phyloP scores from a whole-genome alignment of 805 yeast species.

The Candida parachauliodes region DNA sequence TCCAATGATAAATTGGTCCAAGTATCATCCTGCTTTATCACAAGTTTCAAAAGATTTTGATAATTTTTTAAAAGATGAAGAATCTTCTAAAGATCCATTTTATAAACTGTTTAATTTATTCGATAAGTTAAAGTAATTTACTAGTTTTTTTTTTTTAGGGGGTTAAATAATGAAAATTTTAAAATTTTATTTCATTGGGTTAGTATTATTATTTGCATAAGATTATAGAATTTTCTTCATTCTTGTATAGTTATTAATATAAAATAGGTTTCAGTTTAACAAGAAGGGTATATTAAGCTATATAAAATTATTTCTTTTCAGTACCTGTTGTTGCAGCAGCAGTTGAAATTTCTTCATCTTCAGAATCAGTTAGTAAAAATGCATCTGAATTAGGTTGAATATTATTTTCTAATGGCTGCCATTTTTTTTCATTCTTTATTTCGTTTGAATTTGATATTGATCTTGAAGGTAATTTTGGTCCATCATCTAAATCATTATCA shows the following conservation, averaged over 20 bases:
- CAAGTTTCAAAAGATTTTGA: constrained; percentile 19
- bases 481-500: constrained; percentile 26
- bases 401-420: constrained; percentile 38
- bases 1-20: constrained; percentile 36
- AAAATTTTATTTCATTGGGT: constrained; percentile 1
- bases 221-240: neutral
- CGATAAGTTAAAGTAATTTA: constrained; percentile 6
- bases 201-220: neutral
- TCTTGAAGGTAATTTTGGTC: constrained; percentile 11
- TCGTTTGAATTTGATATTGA: constrained; percentile 7
- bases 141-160: neutral
- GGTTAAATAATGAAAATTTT: neutral
- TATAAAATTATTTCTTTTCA: constrained; percentile 8
- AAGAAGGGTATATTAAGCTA: neutral
- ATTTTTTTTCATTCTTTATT: constrained; percentile 17
- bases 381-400: constrained; percentile 42
- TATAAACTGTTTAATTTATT: constrained; percentile 25
- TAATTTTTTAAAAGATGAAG: constrained; percentile 8
- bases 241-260: constrained; percentile 4
- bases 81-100: constrained; percentile 13
- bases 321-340: constrained; percentile 7
- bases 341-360: constrained; percentile 20
- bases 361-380: constrained; percentile 42
- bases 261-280: neutral
- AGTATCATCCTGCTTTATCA: constrained; percentile 28